Percentiles rank a stretch among this genome's conserved stretches.
Conservation (phyloP, 164 flowering plant genomes). For the Paratinospora sagittata region DNA sequence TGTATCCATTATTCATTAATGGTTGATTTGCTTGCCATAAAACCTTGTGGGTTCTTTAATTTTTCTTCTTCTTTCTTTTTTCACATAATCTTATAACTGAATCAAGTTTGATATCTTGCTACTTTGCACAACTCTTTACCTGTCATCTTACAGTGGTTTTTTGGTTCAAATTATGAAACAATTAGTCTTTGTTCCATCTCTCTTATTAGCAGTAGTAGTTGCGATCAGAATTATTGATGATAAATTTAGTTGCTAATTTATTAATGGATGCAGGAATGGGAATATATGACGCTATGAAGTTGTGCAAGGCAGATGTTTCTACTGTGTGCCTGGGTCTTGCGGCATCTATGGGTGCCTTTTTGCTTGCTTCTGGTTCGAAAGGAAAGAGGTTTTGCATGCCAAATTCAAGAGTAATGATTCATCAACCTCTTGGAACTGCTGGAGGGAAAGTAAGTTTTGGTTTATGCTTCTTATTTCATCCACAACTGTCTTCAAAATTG, state of each 20-base stretch:
- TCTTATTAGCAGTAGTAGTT: neutral
- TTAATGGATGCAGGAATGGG: constrained; percentile 70
- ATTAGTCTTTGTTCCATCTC: neutral
- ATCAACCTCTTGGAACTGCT: constrained; percentile 72
- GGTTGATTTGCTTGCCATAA: too few species aligned
- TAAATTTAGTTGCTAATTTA: constrained; percentile 3
- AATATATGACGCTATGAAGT: constrained; percentile 96
- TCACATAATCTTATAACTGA: too few species aligned
- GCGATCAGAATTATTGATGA: neutral
- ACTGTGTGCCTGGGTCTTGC: constrained; percentile 91
- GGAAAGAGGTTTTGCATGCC: constrained; percentile 98
- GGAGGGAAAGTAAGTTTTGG: constrained; percentile 62
- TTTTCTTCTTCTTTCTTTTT: too few species aligned
- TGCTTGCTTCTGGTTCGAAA: constrained; percentile 88
- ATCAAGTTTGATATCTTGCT: too few species aligned
- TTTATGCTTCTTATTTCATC: neutral
- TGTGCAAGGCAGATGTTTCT: constrained; percentile 92
- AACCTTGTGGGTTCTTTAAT: too few species aligned
- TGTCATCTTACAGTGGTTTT: too few species aligned
- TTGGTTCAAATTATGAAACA: neutral
- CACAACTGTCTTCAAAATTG: neutral
- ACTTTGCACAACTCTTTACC: too few species aligned
- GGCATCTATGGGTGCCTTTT: constrained; percentile 96
- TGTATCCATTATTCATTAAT: too few species aligned
- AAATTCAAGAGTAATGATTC: constrained; percentile 92